These are phyloP conservation scores for Echeveria elegans DNA, from an alignment of 164 flowering plant species.

Conservation along the genomic window DNA sequence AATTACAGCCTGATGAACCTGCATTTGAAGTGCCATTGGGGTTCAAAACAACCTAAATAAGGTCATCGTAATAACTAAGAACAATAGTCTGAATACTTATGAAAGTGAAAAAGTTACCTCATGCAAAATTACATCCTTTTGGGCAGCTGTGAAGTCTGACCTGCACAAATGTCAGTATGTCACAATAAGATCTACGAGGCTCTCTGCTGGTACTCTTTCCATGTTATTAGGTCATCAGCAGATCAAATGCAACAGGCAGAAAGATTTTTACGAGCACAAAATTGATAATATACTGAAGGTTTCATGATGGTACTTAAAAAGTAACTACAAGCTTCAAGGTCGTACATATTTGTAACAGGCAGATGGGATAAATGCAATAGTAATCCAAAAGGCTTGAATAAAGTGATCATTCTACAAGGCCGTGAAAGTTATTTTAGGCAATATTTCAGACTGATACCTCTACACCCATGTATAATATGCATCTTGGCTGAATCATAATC, in stretches of 20 bases:
- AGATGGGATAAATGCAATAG: neutral
- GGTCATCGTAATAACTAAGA: neutral
- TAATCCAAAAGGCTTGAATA: neutral
- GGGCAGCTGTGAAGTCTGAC: constrained; percentile 69
- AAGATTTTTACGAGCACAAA: neutral
- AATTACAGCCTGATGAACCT: constrained; percentile 67
- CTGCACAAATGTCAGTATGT: constrained; percentile 32
- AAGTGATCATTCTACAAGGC: neutral
- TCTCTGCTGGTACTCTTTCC: neutral
- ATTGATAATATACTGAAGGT: neutral
- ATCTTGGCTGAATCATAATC: no score
- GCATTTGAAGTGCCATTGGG: constrained; percentile 17
- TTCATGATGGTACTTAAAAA: neutral
- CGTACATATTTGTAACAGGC: neutral
- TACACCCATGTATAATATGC: no score
- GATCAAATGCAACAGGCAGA: neutral
- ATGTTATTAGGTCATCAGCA: neutral
- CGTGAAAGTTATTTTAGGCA: neutral
- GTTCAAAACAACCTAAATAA: neutral
- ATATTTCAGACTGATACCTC: neutral
- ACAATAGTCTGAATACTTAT: neutral
- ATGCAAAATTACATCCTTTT: constrained; percentile 57
- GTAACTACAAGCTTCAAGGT: neutral
- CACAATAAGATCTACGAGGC: neutral
- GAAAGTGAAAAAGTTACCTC: constrained; percentile 45